Evolutionary conservation across 1,284 basidiomycete genomes (phyloP).

Genomic region (Coniferiporia sulphurascens): DNA sequence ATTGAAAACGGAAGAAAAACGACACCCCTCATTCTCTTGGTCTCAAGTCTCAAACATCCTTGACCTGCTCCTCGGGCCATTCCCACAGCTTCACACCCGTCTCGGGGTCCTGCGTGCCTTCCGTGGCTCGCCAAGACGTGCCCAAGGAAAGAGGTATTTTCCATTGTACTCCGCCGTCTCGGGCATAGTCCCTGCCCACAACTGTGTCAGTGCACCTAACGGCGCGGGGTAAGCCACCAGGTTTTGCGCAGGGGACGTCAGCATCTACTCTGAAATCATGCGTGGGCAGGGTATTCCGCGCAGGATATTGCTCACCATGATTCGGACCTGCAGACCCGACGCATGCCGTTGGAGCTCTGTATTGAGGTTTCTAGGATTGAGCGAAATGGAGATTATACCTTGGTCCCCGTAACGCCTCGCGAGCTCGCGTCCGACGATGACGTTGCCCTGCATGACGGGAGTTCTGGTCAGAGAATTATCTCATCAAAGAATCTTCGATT

Average conservation of each 20-base stretch:
- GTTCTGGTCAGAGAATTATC: background rate
- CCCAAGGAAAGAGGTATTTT: conserved; percentile 22
- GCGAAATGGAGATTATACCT: conserved; percentile 26
- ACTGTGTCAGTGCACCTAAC: conserved; percentile 37
- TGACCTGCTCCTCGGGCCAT: conserved; percentile 8
- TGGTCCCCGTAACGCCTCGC: conserved; percentile 25
- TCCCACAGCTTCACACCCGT: conserved; percentile 4
- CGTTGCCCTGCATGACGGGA: conserved; percentile 20
- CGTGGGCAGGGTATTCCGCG: too few relatives aligned
- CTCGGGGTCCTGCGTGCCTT: conserved; percentile 1
- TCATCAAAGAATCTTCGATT: background rate
- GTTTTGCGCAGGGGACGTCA: background rate
- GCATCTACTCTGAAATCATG: background rate
- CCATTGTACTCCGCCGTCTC: conserved; percentile 35
- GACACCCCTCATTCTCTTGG: too few relatives aligned
- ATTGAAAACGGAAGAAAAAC: too few relatives aligned
- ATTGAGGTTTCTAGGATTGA: conserved; percentile 32
- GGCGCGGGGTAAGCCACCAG: conserved; percentile 21
- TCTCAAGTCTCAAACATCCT: background rate
- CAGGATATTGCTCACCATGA: background rate
- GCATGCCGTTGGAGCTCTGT: conserved; percentile 40
- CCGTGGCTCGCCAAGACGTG: background rate
- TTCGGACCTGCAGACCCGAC: too few relatives aligned
- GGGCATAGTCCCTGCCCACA: conserved; percentile 44
- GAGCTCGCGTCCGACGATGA: conserved; percentile 27